Percentiles rank a stretch among this genome's conserved stretches.
phyloP scores from a whole-genome alignment of 2,329 filamentous ascomycete species.

The Fusarium incarnatum region DNA sequence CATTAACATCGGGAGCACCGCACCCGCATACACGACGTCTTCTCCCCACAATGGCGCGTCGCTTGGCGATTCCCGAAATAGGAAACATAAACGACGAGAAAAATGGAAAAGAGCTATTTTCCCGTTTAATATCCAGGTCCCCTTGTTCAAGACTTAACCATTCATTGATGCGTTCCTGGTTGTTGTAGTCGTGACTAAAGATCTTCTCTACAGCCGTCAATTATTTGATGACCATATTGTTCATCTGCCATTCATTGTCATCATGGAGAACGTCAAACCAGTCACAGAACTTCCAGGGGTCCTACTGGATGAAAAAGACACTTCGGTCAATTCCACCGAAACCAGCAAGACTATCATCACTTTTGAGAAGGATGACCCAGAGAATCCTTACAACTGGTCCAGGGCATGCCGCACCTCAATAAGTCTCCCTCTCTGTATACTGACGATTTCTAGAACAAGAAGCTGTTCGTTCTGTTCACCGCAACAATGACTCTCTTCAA shows the following conservation, averaged over 20 bases:
- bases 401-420: neutral
- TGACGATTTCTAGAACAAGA: neutral
- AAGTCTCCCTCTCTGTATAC: no score
- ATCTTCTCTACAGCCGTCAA: no score
- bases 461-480: slow-evolving; percentile 15
- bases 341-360: neutral
- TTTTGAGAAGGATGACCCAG: neutral
- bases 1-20: neutral
- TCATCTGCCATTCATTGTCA: no score
- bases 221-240: no score
- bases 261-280: slow-evolving; percentile 4
- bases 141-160: neutral
- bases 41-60: neutral
- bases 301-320: neutral
- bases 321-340: neutral
- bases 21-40: neutral
- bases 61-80: neutral
- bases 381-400: slow-evolving; percentile 18
- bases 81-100: neutral
- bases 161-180: no score
- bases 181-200: no score
- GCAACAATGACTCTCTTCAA: slow-evolving; percentile 7
- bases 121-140: neutral
- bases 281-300: neutral
- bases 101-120: neutral